These are phyloP conservation scores for Hanseniaspora gamundiae DNA, from an alignment of 1,139 yeast genomes.

Conservation along the genomic window DNA sequence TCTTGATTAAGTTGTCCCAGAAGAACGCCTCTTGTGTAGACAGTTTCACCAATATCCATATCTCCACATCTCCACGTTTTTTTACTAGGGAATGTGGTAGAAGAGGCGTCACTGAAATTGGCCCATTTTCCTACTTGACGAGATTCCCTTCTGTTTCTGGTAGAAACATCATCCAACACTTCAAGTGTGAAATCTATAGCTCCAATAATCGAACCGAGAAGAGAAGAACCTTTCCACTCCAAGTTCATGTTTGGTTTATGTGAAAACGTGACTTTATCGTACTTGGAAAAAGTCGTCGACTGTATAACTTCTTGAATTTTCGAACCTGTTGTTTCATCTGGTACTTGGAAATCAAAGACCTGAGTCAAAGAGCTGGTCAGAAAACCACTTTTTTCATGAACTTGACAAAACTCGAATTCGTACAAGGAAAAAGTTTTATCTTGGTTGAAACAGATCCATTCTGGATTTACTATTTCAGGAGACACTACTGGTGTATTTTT, in stretches of 20 bases:
- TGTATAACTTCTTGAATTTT: conserved; percentile 11
- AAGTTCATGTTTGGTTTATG: conserved; percentile 12
- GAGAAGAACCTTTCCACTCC: conserved; percentile 23
- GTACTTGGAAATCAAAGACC: conserved; percentile 11
- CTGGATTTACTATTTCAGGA: background rate
- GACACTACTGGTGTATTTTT: conserved; percentile 5
- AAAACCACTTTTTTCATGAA: conserved; percentile 9
- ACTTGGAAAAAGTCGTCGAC: conserved; percentile 12
- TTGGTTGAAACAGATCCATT: conserved; percentile 4
- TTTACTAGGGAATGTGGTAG: background rate
- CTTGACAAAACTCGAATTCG: conserved; percentile 15
- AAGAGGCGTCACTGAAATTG: background rate
- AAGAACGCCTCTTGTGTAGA: background rate
- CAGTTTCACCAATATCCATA: background rate
- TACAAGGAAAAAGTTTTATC: conserved; percentile 8
- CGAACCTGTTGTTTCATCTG: conserved; percentile 7
- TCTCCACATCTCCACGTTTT: background rate
- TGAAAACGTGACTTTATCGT: conserved; percentile 17
- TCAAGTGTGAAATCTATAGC: conserved; percentile 17
- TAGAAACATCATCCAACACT: background rate
- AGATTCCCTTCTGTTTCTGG: background rate
- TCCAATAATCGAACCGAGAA: conserved; percentile 23
- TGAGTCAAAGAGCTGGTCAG: conserved; percentile 13
- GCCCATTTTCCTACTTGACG: background rate
- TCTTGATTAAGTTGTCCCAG: background rate